phyloP scores from a whole-genome alignment of 2,329 filamentous ascomycete species.

The Pyricularia grisea region DNA sequence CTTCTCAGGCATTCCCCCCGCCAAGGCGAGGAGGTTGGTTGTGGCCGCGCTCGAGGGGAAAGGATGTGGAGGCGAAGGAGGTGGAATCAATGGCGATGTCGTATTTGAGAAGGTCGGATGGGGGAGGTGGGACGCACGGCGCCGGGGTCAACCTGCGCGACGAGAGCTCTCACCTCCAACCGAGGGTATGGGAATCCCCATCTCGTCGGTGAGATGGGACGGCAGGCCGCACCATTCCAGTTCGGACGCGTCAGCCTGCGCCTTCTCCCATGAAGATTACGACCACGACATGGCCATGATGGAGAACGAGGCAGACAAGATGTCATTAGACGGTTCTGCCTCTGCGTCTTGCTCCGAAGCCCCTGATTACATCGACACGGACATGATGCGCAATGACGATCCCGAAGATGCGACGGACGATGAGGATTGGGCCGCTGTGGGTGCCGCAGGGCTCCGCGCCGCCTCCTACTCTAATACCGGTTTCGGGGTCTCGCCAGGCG shows the following conservation, averaged over 20 bases:
- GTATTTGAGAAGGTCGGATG: slow-evolving; percentile 94
- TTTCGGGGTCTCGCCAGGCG: slow-evolving; percentile 14
- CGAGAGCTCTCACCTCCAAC: slow-evolving; percentile 30
- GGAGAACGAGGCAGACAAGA: slow-evolving; percentile 85
- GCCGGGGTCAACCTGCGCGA: slow-evolving; percentile 52
- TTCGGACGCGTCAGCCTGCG: slow-evolving; percentile 50
- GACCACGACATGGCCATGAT: slow-evolving; percentile 39
- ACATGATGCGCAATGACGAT: slow-evolving; percentile 56
- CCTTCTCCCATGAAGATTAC: slow-evolving; percentile 54
- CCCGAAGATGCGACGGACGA: slow-evolving; percentile 85
- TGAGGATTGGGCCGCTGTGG: slow-evolving; percentile 89
- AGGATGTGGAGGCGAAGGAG: slow-evolving; percentile 44
- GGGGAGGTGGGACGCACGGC: slow-evolving; percentile 88
- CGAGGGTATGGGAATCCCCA: slow-evolving; percentile 46
- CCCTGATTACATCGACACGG: slow-evolving; percentile 47
- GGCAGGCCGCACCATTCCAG: slow-evolving; percentile 50
- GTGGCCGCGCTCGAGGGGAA: slow-evolving; percentile 87
- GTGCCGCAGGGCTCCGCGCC: slow-evolving; percentile 71
- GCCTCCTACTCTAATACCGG: slow-evolving; percentile 45
- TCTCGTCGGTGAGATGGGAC: slow-evolving; percentile 34
- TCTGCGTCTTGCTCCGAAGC: slow-evolving; percentile 72
- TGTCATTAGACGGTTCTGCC: slow-evolving; percentile 69
- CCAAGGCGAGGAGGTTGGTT: slow-evolving; percentile 82
- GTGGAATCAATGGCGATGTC: slow-evolving; percentile 59
- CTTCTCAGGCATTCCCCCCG: slow-evolving; percentile 78